Conservation (phyloP, 2,329 filamentous ascomycete genomes). For the Fusarium temperatum region DNA sequence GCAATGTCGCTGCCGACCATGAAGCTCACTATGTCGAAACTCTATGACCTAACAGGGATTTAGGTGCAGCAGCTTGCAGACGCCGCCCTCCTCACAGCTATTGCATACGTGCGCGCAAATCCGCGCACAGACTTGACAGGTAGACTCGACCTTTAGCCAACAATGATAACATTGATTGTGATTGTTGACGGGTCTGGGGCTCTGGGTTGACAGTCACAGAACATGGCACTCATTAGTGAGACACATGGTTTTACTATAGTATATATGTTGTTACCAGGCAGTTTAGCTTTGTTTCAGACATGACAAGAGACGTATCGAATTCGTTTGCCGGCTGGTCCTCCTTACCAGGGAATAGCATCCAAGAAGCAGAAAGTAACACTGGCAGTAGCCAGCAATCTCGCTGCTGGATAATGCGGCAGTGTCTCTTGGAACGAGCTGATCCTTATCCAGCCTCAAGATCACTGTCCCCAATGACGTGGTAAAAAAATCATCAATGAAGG, state of each 20-base stretch:
- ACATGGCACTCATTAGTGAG: constrained; percentile 26
- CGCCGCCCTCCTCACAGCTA: constrained; percentile 15
- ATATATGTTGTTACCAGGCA: neutral
- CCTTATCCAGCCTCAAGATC: constrained; percentile 14
- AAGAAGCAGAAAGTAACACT: neutral
- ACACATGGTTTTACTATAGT: neutral
- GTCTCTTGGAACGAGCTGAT: constrained; percentile 16
- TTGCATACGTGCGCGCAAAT: constrained; percentile 20
- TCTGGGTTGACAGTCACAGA: constrained; percentile 40
- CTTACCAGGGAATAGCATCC: neutral
- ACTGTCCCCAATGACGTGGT: constrained; percentile 25
- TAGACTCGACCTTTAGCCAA: constrained; percentile 1
- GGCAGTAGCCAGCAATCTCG: constrained; percentile 1
- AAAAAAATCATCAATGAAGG: constrained; percentile 13
- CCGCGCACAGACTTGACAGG: neutral
- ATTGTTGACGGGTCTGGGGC: constrained; percentile 34
- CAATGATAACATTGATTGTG: constrained; percentile 5
- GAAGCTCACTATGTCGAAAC: constrained; percentile 23
- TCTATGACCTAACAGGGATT: constrained; percentile 28
- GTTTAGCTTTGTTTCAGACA: constrained; percentile 13
- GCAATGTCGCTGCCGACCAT: constrained; percentile 6
- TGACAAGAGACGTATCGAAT: neutral
- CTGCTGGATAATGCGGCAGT: neutral
- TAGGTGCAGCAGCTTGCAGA: constrained; percentile 18
- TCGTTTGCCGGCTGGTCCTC: neutral